phyloP scores from a whole-genome alignment of 352 stramenopile genomes.

The Phytopythium delawarense region DNA sequence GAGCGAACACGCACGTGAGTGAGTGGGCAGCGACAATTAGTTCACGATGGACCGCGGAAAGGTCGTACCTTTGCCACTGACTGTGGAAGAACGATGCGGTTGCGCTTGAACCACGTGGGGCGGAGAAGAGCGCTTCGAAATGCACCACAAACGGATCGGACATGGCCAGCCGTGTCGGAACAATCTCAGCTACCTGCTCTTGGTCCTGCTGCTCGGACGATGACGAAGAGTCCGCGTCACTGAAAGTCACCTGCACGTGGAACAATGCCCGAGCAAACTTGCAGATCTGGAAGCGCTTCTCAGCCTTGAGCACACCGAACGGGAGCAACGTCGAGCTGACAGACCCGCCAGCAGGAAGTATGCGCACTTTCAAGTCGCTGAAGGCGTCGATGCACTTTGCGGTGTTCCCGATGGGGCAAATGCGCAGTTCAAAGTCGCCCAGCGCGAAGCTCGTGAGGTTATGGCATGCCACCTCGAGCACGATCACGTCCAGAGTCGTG shows the following conservation, averaged over 20 bases:
- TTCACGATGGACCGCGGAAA: neutral
- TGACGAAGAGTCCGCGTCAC: neutral
- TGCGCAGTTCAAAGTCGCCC: constrained; percentile 60
- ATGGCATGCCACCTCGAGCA: constrained; percentile 47
- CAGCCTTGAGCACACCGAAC: constrained; percentile 54
- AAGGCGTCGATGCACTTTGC: constrained; percentile 48
- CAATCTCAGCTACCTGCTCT: constrained; percentile 3
- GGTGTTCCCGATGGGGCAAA: constrained; percentile 35
- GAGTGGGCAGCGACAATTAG: neutral
- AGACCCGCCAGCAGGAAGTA: constrained; percentile 31
- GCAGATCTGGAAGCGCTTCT: constrained; percentile 67
- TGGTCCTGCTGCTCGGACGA: constrained; percentile 3
- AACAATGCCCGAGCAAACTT: constrained; percentile 51
- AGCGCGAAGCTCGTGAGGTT: constrained; percentile 66
- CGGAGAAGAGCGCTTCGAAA: constrained; percentile 45
- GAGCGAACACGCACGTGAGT: neutral
- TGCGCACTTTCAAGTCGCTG: constrained; percentile 56
- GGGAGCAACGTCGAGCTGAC: constrained; percentile 39
- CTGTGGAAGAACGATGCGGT: constrained; percentile 41
- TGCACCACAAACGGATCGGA: constrained; percentile 44
- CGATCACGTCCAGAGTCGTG: constrained; percentile 43
- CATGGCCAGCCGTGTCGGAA: constrained; percentile 18
- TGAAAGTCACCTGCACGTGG: constrained; percentile 56
- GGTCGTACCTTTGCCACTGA: constrained; percentile 44
- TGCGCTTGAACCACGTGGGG: constrained; percentile 22